Percentiles rank a stretch among this genome's conserved stretches.
These are phyloP conservation scores for Stephania japonica DNA, from an alignment of 164 flowering plant species.

Conservation along the genomic window DNA sequence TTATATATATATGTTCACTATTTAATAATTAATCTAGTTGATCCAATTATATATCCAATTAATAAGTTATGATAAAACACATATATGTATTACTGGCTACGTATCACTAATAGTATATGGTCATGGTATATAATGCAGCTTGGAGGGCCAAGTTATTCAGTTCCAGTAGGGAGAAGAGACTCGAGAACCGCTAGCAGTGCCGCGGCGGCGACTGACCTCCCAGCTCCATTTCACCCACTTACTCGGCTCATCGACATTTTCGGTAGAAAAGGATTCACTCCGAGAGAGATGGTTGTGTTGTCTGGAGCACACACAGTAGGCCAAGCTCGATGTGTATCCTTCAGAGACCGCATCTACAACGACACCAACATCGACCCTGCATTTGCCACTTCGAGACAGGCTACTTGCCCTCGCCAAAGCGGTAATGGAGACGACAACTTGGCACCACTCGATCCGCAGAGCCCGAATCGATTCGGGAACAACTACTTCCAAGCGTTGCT, in stretches of 20 bases:
- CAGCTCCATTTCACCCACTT: constrained; percentile 19
- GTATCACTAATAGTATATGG: not conserved
- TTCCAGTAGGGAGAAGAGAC: constrained; percentile 42
- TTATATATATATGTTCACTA: too few species aligned
- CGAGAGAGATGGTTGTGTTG: constrained; percentile 36
- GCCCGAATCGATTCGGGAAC: constrained; percentile 26
- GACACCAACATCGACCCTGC: constrained; percentile 28
- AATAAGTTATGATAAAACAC: too few species aligned
- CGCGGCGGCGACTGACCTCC: constrained; percentile 28
- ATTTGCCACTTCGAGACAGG: constrained; percentile 22
- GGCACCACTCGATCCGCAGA: constrained; percentile 29
- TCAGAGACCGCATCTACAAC: constrained; percentile 31
- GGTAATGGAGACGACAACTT: constrained; percentile 22
- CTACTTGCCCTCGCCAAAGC: constrained; percentile 22
- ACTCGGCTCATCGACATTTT: constrained; percentile 18
- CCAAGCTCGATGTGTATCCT: constrained; percentile 24
- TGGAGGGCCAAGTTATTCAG: constrained; percentile 38
- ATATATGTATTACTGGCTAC: too few species aligned
- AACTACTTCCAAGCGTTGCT: constrained; percentile 24
- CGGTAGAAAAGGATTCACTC: constrained; percentile 24
- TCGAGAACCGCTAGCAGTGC: constrained; percentile 29
- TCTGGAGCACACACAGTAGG: constrained; percentile 53
- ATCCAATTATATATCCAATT: too few species aligned
- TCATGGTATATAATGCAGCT: constrained; percentile 15
- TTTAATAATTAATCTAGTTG: too few species aligned